Base-by-base conservation (phyloP, 2,329 filamentous ascomycete genomes). In the Knoxdaviesia capensis region DNA sequence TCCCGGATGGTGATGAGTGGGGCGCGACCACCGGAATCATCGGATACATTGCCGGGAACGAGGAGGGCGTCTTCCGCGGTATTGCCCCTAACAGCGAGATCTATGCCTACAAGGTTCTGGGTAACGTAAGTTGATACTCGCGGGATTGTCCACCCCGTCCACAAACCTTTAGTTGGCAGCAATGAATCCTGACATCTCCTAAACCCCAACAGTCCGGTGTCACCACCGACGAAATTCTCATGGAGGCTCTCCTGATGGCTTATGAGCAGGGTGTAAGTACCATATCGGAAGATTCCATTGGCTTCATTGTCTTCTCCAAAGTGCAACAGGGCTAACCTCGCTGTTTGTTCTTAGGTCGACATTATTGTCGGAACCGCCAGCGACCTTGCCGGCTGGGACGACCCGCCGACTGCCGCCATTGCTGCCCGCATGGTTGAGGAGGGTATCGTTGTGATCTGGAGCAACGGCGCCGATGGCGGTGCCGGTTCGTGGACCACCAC, bases 381-480 rank as follows among this genome's bases (percentile, higher is more conserved):
- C 2, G 45, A 50, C 3, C 51, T 54, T 1, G 52, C 54, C 37
- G 63, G 64, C 10, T 62, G 59, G 47, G 49, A 48, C 11, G 54
- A 60, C 34, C 61, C 61, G 33, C 58, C 60, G 5, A 63, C 58
- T 61, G 60, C 61, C 2, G 47, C 59, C 2, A 50, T 65, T 3
- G 56, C 60, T 6, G 59, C 55, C 29, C 55, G 59, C 6, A 53
- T 65, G 37, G 62, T 62, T 9, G 50, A 58, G 5, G 54, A 60
- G 30, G 68, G 67, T 6, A 56, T 70, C 1, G 60, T 68, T 6
- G 60, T 69, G n/a, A 62, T 62, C 6, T 60, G 69, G 20, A 62
- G 66, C 2, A 65, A 62, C 6, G 68, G 69, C 7, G 72, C 72
- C 43, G 59, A 62, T 9, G 68, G 68, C 29, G 54, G 54, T 10